Percentiles rank a stretch among this genome's conserved stretches.
These are phyloP conservation scores for Chloropicon primus DNA, from an alignment of 139 green algal species.

Conservation along the genomic window DNA sequence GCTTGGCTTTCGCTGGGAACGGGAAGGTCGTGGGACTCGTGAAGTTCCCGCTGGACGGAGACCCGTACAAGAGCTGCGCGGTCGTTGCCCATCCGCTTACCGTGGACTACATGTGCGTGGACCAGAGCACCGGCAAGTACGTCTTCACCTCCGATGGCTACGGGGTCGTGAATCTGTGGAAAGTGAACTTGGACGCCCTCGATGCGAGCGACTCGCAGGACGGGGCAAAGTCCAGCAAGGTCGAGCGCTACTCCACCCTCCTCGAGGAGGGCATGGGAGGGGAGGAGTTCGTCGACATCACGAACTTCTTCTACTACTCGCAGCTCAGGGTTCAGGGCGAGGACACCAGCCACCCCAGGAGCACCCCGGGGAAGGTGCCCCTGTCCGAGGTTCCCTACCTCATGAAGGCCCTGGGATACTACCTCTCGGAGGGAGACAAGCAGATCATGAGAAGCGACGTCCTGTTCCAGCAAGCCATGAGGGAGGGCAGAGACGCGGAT, in stretches of 20 bases:
- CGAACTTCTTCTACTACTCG: slow-evolving; percentile 50
- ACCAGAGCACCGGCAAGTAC: slow-evolving; percentile 30
- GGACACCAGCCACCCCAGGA: slow-evolving; percentile 20
- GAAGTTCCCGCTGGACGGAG: slow-evolving; percentile 42
- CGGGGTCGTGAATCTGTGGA: slow-evolving; percentile 41
- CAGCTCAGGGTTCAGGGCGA: slow-evolving; percentile 36
- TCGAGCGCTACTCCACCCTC: slow-evolving; percentile 19
- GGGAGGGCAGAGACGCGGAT: slow-evolving; percentile 3
- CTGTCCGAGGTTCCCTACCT: slow-evolving; percentile 38
- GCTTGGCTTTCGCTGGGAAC: slow-evolving; percentile 39
- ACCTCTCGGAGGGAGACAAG: slow-evolving; percentile 40
- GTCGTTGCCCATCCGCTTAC: slow-evolving; percentile 58
- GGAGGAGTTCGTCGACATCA: slow-evolving; percentile 38
- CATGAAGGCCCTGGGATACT: slow-evolving; percentile 52
- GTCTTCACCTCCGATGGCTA: slow-evolving; percentile 44
- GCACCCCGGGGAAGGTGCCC: slow-evolving; percentile 22
- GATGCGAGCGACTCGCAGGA: not conserved
- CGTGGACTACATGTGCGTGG: slow-evolving; percentile 22
- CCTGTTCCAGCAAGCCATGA: slow-evolving; percentile 15
- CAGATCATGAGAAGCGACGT: slow-evolving; percentile 24
- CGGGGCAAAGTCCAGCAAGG: not conserved
- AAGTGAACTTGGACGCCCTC: slow-evolving; percentile 12
- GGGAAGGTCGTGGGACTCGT: slow-evolving; percentile 48
- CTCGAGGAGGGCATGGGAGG: slow-evolving; percentile 27
- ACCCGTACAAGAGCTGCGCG: slow-evolving; percentile 39